Conservation (phyloP, 257 asterid species). For the Ocimum tenuiflorum region DNA sequence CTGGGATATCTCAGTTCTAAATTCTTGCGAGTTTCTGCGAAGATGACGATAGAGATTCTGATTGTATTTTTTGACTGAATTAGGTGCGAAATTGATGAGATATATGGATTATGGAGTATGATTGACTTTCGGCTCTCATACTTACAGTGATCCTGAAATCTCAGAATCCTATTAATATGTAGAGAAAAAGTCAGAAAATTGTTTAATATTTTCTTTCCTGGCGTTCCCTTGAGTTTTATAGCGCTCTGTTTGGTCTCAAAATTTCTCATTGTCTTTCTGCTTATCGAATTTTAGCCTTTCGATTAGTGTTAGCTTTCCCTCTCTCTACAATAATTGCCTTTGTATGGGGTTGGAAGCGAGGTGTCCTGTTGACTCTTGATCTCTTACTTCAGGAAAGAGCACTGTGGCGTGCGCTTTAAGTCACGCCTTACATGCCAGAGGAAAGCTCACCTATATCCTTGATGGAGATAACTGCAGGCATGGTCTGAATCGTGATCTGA, state of each 20-base stretch:
- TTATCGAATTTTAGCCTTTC: not conserved
- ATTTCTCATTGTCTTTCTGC: not conserved
- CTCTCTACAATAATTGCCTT: not conserved
- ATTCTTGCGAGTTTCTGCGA: not conserved
- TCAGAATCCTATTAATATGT: not conserved
- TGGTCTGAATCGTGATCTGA: conserved; percentile 81
- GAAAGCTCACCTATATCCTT: conserved; percentile 80
- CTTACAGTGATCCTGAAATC: not conserved
- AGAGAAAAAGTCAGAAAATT: not conserved
- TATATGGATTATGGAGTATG: not conserved
- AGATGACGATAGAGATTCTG: conserved; percentile 11
- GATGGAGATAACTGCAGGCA: conserved; percentile 99
- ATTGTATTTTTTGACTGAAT: not conserved
- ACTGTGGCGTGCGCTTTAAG: conserved; percentile 89
- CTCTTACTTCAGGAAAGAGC: conserved; percentile 69
- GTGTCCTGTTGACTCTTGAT: conserved; percentile 15
- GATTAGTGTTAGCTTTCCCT: not conserved
- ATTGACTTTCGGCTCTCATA: conserved; percentile 2
- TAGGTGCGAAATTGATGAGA: not conserved
- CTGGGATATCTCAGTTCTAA: not conserved
- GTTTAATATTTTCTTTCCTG: not conserved
- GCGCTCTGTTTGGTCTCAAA: not conserved
- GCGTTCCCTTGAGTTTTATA: not conserved
- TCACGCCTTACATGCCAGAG: conserved; percentile 72
- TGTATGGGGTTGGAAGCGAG: not conserved